These are phyloP conservation scores for Brassica carinata DNA, from an alignment of 345 rosid species.

Conservation along the genomic window DNA sequence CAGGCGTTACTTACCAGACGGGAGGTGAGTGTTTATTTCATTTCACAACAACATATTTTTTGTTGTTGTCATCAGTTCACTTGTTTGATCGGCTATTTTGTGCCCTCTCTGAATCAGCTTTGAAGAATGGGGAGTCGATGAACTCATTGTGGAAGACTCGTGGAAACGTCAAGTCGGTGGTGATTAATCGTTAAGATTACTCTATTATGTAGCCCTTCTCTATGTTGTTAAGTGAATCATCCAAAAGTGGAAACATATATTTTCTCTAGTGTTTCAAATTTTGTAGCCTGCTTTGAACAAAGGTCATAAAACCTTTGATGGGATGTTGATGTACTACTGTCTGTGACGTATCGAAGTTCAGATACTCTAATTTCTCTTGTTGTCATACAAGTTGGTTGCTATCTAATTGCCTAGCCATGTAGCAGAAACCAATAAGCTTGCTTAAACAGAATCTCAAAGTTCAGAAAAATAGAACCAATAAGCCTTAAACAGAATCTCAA, in stretches of 20 bases:
- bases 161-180: constrained; percentile 97
- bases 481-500: no score
- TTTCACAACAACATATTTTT: background rate
- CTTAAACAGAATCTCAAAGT: no score
- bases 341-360: no score
- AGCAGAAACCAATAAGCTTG: no score
- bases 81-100: background rate
- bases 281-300: background rate
- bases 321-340: no score
- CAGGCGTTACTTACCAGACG: constrained; percentile 21
- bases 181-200: constrained; percentile 39
- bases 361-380: no score
- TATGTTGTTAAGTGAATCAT: background rate
- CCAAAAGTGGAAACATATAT: background rate
- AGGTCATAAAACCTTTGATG: no score
- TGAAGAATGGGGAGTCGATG: constrained; percentile 88
- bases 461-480: no score
- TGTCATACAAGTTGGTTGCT: no score
- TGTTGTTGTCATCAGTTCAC: background rate
- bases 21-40: constrained; percentile 48
- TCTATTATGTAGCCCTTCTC: background rate
- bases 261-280: background rate
- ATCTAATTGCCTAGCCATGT: no score
- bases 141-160: constrained; percentile 83
- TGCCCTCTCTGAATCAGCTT: constrained; percentile 44